Percentiles rank a stretch among this genome's conserved stretches.
Evolutionary conservation across 106 monocot species (phyloP).

Genomic region (Cymbidium sinense): DNA sequence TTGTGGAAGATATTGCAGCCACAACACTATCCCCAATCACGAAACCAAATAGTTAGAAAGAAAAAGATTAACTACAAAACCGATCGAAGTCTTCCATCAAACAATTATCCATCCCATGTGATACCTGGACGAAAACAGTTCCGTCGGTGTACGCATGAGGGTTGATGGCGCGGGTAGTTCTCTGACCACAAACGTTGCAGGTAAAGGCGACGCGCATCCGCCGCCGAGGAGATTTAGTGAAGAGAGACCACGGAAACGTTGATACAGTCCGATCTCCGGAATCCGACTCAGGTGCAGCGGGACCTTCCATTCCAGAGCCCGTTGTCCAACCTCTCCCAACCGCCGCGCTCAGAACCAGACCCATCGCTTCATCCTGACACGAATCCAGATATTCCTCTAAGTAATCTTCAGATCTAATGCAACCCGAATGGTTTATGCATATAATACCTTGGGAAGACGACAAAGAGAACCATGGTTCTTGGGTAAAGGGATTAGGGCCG

Average conservation of each 20-base stretch:
- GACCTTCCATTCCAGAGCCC: conserved; percentile 91
- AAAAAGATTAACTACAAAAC: background rate
- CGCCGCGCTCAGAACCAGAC: conserved; percentile 79
- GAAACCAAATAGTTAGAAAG: background rate
- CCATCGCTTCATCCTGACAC: conserved; percentile 81
- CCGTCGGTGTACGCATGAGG: conserved; percentile 98
- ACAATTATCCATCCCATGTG: background rate
- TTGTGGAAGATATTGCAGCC: conserved; percentile 99
- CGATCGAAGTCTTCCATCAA: background rate
- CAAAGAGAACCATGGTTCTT: conserved; percentile 32
- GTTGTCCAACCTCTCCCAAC: conserved; percentile 89
- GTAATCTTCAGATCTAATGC: background rate
- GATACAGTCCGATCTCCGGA: conserved; percentile 22
- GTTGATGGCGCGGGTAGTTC: conserved; percentile 95
- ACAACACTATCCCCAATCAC: conserved; percentile 50
- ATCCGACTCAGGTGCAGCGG: conserved; percentile 25
- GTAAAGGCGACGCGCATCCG: conserved; percentile 95
- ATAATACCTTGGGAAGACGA: conserved; percentile 49
- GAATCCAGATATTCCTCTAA: background rate
- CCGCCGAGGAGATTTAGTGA: conserved; percentile 93
- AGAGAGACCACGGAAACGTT: conserved; percentile 97
- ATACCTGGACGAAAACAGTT: conserved; percentile 97
- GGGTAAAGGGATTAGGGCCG: conserved; percentile 26
- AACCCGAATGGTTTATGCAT: background rate
- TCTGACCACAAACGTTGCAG: conserved; percentile 97